Evolutionary conservation across 495 filamentous ascomycete genomes (phyloP), one percentile per base, ranked within the genome.

Genomic region (Penicillium antarcticum): DNA sequence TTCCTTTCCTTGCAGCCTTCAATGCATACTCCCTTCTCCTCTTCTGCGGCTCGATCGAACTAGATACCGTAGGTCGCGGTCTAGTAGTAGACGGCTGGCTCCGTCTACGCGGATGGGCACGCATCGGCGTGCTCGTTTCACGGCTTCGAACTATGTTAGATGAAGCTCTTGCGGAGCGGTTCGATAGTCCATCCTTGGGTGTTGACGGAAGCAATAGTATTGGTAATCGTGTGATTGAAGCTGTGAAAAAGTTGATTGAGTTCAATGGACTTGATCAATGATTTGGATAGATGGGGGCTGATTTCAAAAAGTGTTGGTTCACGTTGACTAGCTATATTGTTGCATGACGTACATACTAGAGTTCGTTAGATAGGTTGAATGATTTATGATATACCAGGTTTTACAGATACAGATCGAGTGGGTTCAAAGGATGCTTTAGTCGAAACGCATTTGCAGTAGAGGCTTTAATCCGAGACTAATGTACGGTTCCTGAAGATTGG

Each of bases 41-140:
- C n/a, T 97, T 98, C 69, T 86, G 86, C 8, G 92, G 92, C 7
- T 76, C 82, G 10, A 90, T 97, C 38, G 77, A 79, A 39, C 80
- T 98, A 2, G 94, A 98, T 67, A 95, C 91, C 0, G 78, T 87
- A 37, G 94, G 92, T 2, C 79, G 92, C 7, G 94, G 95, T 4
- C 72, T 98, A 2, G 72, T 97, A 12, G 89, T 98, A 5, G 95
- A 97, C 70, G 91, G 89, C 35, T 97, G 95, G 95, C 68, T 97
- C 32, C 78, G 88, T 26, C 71, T 97, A 18, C 80, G 91, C 6
- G 94, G 94, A 2, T 97, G 95, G 94, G 95, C 95, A 2, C 76
- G 95, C 17, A 92, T 98, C 45, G 94, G 94, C 10, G 92, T 96
- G 6, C 68, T 98, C 46, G 87, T 97, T 11, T 88, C 86, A 12